Base-by-base conservation (phyloP, 2,329 filamentous ascomycete genomes). In the Claviceps paspali region DNA sequence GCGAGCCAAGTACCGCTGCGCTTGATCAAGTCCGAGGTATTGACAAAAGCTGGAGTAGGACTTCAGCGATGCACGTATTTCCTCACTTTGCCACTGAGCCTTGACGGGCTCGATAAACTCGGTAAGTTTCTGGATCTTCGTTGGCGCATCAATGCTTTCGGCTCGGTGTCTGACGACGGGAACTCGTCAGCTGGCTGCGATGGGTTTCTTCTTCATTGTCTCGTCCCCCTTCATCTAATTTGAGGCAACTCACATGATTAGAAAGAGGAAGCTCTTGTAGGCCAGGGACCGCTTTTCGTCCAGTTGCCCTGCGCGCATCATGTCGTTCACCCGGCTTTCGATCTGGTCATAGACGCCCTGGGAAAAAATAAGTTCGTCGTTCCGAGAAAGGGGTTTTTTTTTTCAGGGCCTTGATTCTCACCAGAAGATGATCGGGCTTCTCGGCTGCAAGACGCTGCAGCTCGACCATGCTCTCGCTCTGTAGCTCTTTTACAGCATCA, bases 191-290 rank as follows among this genome's bases (percentile, higher is more conserved):
- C 39, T 17, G 40, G 43, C 15, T 14, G 2, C 12, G 18, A 3
- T 21, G 15, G 14, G 15, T 14, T 12, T 24, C 7, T 21, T 12
- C 33, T 11, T 21, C 9, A 11, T 28, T 22, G 24, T 14, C n/a
- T 3, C 6, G 28, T 12, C 5, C n/a, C 5, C 19, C 5, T 5
- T 14, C 6, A 14, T 9, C 3, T 12, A 12, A 8, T 29, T n/a
- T 5, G 9, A 10, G 6, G 27, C 6, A 54, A 54, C 67, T 52
- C 62, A 81, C 73, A 91, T 79, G 43, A 98, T 91, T 41, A 93
- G 91, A 54, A 98, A 92, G 1, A 96, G 67, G 44, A 96, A 88
- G 8, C 86, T 88, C 47, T 78, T 82, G 50, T 92, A 87, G 2
- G 87, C 84, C 51, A 91, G 79, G 40, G 83, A 76, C 23, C 87